Base-by-base conservation (phyloP, 192 early-diverging fungal species). In the Helicostylum pulchrum region DNA sequence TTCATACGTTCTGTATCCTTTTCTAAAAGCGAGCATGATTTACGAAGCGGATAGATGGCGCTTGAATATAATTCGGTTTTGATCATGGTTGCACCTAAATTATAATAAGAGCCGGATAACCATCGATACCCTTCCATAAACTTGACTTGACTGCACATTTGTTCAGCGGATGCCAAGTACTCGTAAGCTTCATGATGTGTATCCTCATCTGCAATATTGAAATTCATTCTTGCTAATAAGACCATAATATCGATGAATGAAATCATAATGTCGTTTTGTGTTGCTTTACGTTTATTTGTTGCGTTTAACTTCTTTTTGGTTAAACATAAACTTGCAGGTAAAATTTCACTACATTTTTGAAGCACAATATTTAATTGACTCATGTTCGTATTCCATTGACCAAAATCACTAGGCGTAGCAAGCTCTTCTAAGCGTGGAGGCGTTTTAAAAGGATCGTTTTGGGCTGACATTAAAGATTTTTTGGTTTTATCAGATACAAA, bases 51-150 rank as follows among this genome's bases (percentile, higher is more conserved):
- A 19, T 66, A 30, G 7, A 77, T 61, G 0, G 83, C 80, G 36
- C 61, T 64, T 3, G 46, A 7, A 26, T 67, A 67, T 15, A 61
- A 58, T 20, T 68, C 62, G 0, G 62, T 32, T 3, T 70, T 77
- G 57, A 65, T 77, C 9, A 77, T 71, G 1, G 55, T 43, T 4
- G 68, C 78, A 1, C 86, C 85, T 26, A 79, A 59, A 30, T 74
- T 76, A 62, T 77, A 81, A 44, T 78, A 83, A 1, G 78, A 69
- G n/a, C 66, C 77, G 3, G 85, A 79, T 8, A 83, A 75, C 76
- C 78, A 84, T 19, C 61, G 65, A 30, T 80, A 63, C 3, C 83
- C 83, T 50, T 78, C 78, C 7, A n/a, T 47, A 51, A 64, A 78
- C 1, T 43, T 55, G 26, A 53, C 44, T 9, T 50, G 39, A 6